Base-by-base conservation (phyloP, 768 basidiomycete species). In the Tulasnella calospora region DNA sequence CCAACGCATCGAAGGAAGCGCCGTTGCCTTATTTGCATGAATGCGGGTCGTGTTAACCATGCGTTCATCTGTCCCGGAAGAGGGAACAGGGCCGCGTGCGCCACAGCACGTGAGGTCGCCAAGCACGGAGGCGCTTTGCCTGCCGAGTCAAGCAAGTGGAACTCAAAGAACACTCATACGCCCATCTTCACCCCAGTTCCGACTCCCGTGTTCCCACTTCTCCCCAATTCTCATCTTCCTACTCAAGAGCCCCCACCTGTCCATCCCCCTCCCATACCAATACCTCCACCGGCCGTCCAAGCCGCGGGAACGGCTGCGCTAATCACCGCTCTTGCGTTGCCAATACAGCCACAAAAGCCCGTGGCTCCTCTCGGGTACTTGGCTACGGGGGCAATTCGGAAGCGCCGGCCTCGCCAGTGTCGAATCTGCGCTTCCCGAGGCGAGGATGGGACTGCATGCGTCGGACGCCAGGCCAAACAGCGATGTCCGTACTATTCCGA, bases 51-150 rank as follows among this genome's bases (percentile, higher is more conserved):
- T 12, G n/a, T 61, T 3, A 76, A 69, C 55, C 75, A 76, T n/a
- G 78, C 78, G 15, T 74, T 46, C 33, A 44, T 74, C 30, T 79
- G 78, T 40, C 78, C 78, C 3, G 78, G 78, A 57, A n/a, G 78
- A 47, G 74, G 78, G 23, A 57, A 74, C 73, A 75, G 78, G 17
- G 44, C 78, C 21, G 44, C 57, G n/a, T 79, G 78, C 71, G 35
- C 73, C 41, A 71, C 71, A 3, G 69, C 69, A 19, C 71, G 55
- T 27, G 77, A 78, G 44, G 71, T 71, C 44, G 23, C 38, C n/a
- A 78, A 30, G 27, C 40, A 46, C 9, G 77, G 71, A 46, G 77
- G 69, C 15, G 44, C 77, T 41, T 38, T 76, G 35, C 75, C 47
- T 7, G 27, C 75, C 7, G 75, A 76, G 35, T 57, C 75, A 27